Evolutionary conservation across 208 protist genomes (phyloP).

Genomic region (Strigomonas galati): DNA sequence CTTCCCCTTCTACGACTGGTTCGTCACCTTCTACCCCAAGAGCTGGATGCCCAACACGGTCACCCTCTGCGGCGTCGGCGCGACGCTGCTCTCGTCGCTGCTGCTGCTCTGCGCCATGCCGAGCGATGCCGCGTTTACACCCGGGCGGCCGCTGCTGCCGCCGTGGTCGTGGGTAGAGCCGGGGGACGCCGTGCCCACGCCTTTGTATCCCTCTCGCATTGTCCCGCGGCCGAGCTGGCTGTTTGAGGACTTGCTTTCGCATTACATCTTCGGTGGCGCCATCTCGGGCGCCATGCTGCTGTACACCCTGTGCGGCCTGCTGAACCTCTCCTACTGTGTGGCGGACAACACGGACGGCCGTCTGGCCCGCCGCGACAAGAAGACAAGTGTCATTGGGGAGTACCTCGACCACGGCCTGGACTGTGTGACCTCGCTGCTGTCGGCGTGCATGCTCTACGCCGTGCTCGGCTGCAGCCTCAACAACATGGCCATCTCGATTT

Average conservation of each 20-base stretch:
- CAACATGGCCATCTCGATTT: constrained; percentile 67
- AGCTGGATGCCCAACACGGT: constrained; percentile 81
- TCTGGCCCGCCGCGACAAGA: constrained; percentile 74
- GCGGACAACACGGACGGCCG: constrained; percentile 90
- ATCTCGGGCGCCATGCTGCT: constrained; percentile 33
- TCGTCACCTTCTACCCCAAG: constrained; percentile 54
- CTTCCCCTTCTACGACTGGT: constrained; percentile 79
- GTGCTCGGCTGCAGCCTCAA: constrained; percentile 57
- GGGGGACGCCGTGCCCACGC: constrained; percentile 17
- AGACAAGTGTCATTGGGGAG: constrained; percentile 80
- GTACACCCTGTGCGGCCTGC: constrained; percentile 58
- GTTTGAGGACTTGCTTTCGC: background rate
- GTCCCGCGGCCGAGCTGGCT: constrained; percentile 16
- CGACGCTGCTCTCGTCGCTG: constrained; percentile 65
- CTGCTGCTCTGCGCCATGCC: constrained; percentile 79
- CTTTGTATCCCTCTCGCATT: constrained; percentile 41
- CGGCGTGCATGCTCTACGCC: constrained; percentile 46
- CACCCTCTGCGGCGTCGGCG: constrained; percentile 69
- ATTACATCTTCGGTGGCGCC: background rate
- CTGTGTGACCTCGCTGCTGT: constrained; percentile 89
- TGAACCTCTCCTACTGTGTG: constrained; percentile 84
- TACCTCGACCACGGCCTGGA: constrained; percentile 92
- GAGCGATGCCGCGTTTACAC: constrained; percentile 46
- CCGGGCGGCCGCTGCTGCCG: constrained; percentile 35
- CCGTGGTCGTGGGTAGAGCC: constrained; percentile 39